phyloP scores from a whole-genome alignment of 2,329 filamentous ascomycete species.

The Ophiostoma australiae region DNA sequence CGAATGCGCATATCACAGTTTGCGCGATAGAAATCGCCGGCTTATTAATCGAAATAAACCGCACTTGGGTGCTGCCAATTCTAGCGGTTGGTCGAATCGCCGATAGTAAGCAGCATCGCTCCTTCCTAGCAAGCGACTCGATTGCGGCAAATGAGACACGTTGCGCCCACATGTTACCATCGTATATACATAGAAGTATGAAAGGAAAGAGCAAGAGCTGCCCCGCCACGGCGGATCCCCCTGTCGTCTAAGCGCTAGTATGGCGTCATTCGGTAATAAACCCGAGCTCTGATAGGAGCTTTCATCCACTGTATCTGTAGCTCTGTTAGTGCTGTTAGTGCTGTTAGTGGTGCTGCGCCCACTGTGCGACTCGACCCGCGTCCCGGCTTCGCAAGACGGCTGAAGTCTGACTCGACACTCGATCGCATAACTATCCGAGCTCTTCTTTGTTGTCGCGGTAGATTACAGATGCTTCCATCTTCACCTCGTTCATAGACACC shows the following conservation, averaged over 20 bases:
- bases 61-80: neutral
- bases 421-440: neutral
- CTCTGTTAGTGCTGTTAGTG: neutral
- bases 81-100: neutral
- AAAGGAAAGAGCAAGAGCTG: neutral
- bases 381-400: neutral
- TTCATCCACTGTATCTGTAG: neutral
- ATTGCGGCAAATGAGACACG: neutral
- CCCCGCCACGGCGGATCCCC: neutral
- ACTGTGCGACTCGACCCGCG: neutral
- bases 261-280: conserved; percentile 23
- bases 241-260: conserved; percentile 20
- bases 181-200: too few species aligned
- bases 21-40: neutral
- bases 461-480: neutral
- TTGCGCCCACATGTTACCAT: neutral
- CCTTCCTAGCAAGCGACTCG: neutral
- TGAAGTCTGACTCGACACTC: neutral
- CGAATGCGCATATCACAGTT: neutral
- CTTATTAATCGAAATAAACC: neutral
- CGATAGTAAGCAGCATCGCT: conserved; percentile 8
- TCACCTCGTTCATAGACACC: neutral
- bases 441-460: neutral
- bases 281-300: neutral
- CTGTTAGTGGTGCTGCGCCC: neutral